phyloP scores from a whole-genome alignment of 345 rosid genomes.

The Alliaria petiolata region DNA sequence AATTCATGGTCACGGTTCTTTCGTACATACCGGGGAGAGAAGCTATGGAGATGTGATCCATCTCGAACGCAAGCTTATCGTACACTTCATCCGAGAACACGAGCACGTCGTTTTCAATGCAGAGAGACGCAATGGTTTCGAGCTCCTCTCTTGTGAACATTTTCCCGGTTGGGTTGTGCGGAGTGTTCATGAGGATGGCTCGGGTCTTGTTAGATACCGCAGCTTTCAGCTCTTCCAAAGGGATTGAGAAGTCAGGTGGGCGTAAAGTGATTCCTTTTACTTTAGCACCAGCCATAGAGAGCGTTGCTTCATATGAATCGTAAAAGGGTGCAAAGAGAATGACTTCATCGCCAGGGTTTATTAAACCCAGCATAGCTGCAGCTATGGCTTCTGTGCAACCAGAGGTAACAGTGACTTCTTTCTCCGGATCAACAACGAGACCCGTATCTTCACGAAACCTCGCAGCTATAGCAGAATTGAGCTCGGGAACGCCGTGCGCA shows the following conservation, averaged over 20 bases:
- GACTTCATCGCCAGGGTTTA: conserved; percentile 95
- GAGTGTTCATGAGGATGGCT: conserved; percentile 84
- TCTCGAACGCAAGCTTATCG: conserved; percentile 83
- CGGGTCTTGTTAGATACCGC: conserved; percentile 62
- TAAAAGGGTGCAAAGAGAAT: conserved; percentile 89
- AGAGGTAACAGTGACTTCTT: conserved; percentile 83
- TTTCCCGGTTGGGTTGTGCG: conserved; percentile 94
- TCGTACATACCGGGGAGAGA: conserved; percentile 96
- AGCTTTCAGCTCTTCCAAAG: conserved; percentile 76
- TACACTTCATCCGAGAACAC: conserved; percentile 89
- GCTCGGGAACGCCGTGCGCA: conserved; percentile 69
- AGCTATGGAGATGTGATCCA: conserved; percentile 90
- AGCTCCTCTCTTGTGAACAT: conserved; percentile 88
- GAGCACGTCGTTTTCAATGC: conserved; percentile 84
- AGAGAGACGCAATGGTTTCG: conserved; percentile 56
- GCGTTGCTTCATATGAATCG: conserved; percentile 91
- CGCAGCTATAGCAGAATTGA: conserved; percentile 61
- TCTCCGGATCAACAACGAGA: conserved; percentile 78
- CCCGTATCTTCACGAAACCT: conserved; percentile 75
- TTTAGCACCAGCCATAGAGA: conserved; percentile 97
- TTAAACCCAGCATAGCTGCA: conserved; percentile 75
- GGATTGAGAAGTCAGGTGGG: conserved; percentile 76
- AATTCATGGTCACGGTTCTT: conserved; percentile 85
- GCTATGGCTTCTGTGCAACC: conserved; percentile 98
- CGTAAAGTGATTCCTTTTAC: conserved; percentile 67